Percentiles rank a stretch among this genome's conserved stretches.
phyloP scores from a whole-genome alignment of 2,329 filamentous ascomycete genomes.

The Colletotrichum zoysiae region DNA sequence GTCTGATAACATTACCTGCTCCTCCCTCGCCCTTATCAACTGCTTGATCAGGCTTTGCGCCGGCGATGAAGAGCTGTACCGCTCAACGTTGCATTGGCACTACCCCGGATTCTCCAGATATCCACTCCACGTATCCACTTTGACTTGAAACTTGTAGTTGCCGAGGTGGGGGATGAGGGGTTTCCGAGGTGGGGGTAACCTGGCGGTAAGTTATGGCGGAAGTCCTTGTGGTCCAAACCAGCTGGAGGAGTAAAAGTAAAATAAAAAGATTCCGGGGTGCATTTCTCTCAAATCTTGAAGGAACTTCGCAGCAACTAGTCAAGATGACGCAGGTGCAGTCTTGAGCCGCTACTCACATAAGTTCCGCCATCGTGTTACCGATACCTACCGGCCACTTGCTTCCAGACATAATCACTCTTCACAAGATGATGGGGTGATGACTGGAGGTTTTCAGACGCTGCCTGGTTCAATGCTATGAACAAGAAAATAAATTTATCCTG shows the following conservation, averaged over 20 bases:
- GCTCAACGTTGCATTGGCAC: background rate
- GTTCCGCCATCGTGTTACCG: background rate
- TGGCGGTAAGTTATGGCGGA: slow-evolving; percentile 10
- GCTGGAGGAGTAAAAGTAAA: background rate
- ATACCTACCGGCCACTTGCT: background rate
- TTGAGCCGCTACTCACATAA: background rate
- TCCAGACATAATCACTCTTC: background rate
- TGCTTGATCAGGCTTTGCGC: background rate
- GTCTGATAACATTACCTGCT: background rate
- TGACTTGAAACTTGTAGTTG: background rate
- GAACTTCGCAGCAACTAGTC: background rate
- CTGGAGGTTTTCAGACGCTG: background rate
- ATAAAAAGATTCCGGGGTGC: background rate
- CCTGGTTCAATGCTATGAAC: background rate
- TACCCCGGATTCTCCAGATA: slow-evolving; percentile 34
- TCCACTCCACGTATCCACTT: slow-evolving; percentile 18
- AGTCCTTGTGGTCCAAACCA: background rate
- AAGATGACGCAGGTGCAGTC: no score
- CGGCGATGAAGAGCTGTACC: background rate
- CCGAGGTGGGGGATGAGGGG: slow-evolving; percentile 39
- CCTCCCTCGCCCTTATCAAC: slow-evolving; percentile 15
- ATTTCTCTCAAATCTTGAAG: background rate
- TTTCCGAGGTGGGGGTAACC: slow-evolving; percentile 25
- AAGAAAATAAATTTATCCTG: background rate
- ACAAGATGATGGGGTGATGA: background rate